Evolutionary conservation across 2,329 filamentous ascomycete genomes (phyloP), one percentile per base, ranked within the genome.

Genomic region (Fusarium sp.): DNA sequence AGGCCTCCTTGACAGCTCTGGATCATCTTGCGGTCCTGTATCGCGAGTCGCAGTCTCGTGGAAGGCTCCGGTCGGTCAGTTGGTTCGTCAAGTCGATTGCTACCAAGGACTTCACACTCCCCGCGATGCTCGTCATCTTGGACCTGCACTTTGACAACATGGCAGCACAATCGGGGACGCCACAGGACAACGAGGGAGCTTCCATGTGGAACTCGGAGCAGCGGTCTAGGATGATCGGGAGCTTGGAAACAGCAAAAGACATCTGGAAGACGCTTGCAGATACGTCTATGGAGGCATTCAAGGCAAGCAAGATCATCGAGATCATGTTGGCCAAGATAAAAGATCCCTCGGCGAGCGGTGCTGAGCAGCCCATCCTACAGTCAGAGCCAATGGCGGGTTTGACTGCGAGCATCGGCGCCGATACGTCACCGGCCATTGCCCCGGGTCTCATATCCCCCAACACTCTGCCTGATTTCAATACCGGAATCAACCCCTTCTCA

Each of bases 281-380:
- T 63, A 87, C 91, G 27, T 96, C 93, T 1, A 92, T 98, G 84
- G 96, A 98, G 75, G 94, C 95, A 0, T 95, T 92, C 84, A 98
- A 98, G 83, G 96, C 94, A 2, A 91, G 91, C 44, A 91, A 90
- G 46, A 88, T 96, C 27, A 85, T 98, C n/a, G 91, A 91, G 24
- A 91, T 98, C 60, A 95, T 98, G 89, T 84, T 98, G 51, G 88
- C 91, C 35, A 96, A 96, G 81, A 87, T 98, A 62, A 92, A 79
- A 68, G 67, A 79, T 40, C 77, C 80, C 4, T 31, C 59, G 11
- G 59, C 69, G 14, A 57, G 44, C n/a, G 72, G 61, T 3, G 64
- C 66, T 12, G 55, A 66, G 12, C 62, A 69, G 20, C 27, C 75
- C 14, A 62, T 64, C 17, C 31, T 66, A 7, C 73, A 71, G 33